Percentiles rank a stretch among this genome's conserved stretches.
Evolutionary conservation across 176 grass and related monocot genomes (phyloP).

Genomic region (Poa pratensis): DNA sequence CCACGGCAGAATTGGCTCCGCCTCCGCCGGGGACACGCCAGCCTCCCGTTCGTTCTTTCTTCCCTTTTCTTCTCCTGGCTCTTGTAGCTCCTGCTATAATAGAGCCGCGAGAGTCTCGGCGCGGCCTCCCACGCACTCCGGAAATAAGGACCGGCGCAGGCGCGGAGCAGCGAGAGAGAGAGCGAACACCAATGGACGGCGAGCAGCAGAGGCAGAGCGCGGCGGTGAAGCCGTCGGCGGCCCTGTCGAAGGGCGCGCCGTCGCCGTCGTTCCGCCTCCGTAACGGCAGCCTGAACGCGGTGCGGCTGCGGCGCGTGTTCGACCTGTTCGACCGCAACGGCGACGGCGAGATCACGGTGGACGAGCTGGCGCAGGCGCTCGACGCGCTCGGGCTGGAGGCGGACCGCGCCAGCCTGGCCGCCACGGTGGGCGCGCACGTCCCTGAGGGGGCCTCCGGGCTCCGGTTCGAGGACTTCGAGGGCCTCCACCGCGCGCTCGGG

Average conservation of each 20-base stretch:
- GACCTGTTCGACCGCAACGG: constrained; percentile 84
- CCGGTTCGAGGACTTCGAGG: constrained; percentile 65
- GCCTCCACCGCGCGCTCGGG: constrained; percentile 65
- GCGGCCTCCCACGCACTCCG: constrained; percentile 1
- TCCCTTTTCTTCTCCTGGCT: not conserved
- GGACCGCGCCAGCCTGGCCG: constrained; percentile 42
- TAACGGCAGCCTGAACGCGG: constrained; percentile 70
- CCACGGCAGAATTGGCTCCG: not conserved
- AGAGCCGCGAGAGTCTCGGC: not conserved
- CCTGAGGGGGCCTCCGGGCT: constrained; percentile 55
- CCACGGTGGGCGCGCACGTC: constrained; percentile 56
- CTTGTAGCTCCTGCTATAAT: constrained; percentile 21
- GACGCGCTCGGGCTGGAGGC: constrained; percentile 72
- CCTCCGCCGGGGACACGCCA: constrained; percentile 6
- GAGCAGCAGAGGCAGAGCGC: constrained; percentile 19
- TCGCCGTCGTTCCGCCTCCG: constrained; percentile 80
- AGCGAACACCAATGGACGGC: constrained; percentile 1
- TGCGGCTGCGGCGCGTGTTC: constrained; percentile 73
- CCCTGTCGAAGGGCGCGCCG: constrained; percentile 35
- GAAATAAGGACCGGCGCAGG: not conserved
- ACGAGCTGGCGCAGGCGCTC: constrained; percentile 74
- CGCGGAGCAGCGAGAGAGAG: not conserved
- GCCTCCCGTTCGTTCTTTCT: not conserved
- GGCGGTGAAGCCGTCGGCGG: constrained; percentile 36
- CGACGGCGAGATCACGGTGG: constrained; percentile 82